phyloP scores from a whole-genome alignment of 805 yeast species.

The Kodamaea kaohsiungensis region DNA sequence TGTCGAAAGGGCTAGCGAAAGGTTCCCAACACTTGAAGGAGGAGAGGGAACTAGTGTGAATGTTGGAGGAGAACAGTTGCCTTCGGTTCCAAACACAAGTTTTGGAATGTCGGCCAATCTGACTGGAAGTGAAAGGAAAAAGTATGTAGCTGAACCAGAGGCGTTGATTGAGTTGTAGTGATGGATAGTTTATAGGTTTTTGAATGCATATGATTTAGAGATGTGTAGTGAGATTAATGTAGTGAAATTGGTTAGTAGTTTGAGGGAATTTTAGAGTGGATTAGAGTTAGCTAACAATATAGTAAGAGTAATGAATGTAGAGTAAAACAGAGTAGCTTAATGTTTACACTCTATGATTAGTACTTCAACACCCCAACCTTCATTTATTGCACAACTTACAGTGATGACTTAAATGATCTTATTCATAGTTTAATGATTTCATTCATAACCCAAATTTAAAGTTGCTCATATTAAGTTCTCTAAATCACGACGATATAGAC shows the following conservation, averaged over 20 bases:
- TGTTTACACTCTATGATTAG: no score
- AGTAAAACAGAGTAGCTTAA: no score
- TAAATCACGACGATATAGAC: no score
- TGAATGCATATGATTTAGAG: background rate
- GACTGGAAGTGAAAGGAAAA: conserved; percentile 10
- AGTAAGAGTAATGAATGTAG: no score
- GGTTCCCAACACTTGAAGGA: conserved; percentile 19
- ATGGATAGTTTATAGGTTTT: background rate
- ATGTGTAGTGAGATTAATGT: background rate
- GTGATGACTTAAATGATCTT: no score
- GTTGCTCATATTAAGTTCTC: no score
- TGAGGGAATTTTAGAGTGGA: no score
- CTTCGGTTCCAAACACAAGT: background rate
- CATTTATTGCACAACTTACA: no score
- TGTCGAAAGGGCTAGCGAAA: conserved; percentile 14
- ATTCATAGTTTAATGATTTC: no score
- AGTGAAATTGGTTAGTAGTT: background rate
- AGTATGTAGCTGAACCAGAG: conserved; percentile 34
- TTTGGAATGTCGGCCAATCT: background rate
- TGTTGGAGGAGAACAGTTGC: background rate
- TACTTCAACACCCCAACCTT: no score
- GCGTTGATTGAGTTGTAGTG: conserved; percentile 42
- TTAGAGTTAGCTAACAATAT: no score
- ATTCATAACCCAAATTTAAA: no score
- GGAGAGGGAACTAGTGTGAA: background rate